phyloP scores from a whole-genome alignment of 257 asterid genomes.

The Galeopsis tetrahit region DNA sequence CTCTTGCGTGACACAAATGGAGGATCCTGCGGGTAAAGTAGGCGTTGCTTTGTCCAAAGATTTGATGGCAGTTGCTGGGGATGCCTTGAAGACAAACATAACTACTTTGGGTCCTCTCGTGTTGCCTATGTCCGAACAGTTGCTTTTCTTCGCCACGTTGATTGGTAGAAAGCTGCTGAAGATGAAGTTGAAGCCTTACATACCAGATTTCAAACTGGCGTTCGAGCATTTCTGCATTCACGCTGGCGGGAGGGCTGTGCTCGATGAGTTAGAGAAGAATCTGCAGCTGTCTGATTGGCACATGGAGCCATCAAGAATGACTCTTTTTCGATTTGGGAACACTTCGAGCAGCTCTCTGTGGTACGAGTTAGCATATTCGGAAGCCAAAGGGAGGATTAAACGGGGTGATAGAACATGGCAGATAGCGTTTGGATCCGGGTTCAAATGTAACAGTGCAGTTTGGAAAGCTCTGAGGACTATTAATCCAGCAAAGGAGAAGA shows the following conservation, averaged over 20 bases:
- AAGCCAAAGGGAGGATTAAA: conserved; percentile 80
- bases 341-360: conserved; percentile 88
- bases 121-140: conserved; percentile 77
- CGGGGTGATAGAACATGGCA: conserved; percentile 87
- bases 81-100: conserved; percentile 72
- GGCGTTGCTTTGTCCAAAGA: conserved; percentile 75
- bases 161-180: conserved; percentile 62
- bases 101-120: conserved; percentile 82
- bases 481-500: conserved; percentile 53
- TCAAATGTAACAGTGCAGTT: conserved; percentile 86
- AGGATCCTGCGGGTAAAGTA: conserved; percentile 59
- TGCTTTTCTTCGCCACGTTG: conserved; percentile 70
- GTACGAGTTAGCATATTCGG: conserved; percentile 72
- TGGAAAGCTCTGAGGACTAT: conserved; percentile 78
- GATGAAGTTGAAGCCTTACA: conserved; percentile 77
- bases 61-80: conserved; percentile 83
- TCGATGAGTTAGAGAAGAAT: conserved; percentile 79
- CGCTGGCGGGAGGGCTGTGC: conserved; percentile 87
- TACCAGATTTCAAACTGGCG: conserved; percentile 78
- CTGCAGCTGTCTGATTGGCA: conserved; percentile 77
- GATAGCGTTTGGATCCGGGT: conserved; percentile 88
- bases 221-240: conserved; percentile 90
- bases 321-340: conserved; percentile 76
- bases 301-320: conserved; percentile 88
- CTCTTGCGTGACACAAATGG: conserved; percentile 72